Conservation (phyloP, 2,329 filamentous ascomycete genomes). For the Claviceps humidiphila region DNA sequence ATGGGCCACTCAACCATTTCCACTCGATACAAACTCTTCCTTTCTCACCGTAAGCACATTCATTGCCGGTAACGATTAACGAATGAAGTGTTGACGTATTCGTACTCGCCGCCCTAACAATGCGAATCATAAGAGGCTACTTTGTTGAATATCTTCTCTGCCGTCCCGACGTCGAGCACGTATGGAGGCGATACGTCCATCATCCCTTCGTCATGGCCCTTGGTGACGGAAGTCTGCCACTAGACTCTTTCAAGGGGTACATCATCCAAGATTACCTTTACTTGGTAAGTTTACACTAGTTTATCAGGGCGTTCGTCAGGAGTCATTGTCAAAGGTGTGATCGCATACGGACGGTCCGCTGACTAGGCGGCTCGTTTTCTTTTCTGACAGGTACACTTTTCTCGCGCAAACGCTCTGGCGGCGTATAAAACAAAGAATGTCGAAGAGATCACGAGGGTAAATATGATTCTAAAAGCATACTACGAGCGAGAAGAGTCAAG, state of each 20-base stretch:
- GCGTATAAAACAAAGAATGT: constrained; percentile 72
- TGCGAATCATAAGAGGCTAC: constrained; percentile 39
- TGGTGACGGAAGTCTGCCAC: constrained; percentile 59
- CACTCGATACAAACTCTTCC: constrained; percentile 56
- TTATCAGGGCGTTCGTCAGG: not conserved
- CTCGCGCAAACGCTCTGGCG: constrained; percentile 71
- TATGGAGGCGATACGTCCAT: constrained; percentile 66
- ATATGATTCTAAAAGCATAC: constrained; percentile 5
- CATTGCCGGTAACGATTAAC: not conserved
- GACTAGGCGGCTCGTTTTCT: not conserved
- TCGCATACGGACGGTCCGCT: not conserved
- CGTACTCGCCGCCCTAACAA: not conserved
- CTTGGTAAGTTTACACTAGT: constrained; percentile 38
- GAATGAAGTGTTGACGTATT: not conserved
- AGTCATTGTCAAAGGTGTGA: too few species aligned
- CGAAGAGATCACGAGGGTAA: constrained; percentile 53
- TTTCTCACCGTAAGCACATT: constrained; percentile 44
- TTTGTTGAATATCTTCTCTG: constrained; percentile 77
- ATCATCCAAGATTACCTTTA: constrained; percentile 89
- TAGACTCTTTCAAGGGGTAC: constrained; percentile 74
- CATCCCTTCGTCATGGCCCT: constrained; percentile 73
- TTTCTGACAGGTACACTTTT: constrained; percentile 58
- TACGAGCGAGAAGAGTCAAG: not conserved
- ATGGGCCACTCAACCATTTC: constrained; percentile 67
- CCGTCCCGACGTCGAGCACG: constrained; percentile 55